These are phyloP conservation scores for Epichloe gansuensis DNA, from an alignment of 2,329 filamentous ascomycete species.

Conservation along the genomic window DNA sequence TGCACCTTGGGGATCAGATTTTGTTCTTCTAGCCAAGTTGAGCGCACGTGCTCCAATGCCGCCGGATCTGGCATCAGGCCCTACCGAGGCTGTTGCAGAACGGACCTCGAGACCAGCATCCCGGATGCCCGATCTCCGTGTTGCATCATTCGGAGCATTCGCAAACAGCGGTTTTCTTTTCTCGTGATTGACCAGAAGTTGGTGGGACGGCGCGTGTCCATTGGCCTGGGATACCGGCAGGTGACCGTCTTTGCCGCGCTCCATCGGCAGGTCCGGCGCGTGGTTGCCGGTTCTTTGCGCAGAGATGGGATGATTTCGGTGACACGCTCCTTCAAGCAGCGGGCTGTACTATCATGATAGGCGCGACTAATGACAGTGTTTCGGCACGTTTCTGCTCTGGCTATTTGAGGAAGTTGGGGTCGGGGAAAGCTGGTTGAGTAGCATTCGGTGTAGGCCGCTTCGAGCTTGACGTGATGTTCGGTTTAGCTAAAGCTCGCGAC, in stretches of 20 bases:
- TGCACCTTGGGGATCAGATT: slow-evolving; percentile 13
- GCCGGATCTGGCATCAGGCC: slow-evolving; percentile 4
- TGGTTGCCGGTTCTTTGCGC: background rate
- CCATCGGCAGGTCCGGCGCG: slow-evolving; percentile 4
- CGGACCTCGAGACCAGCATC: slow-evolving; percentile 1
- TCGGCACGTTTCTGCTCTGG: background rate
- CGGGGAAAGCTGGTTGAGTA: background rate
- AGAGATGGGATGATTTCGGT: background rate
- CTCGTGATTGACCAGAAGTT: slow-evolving; percentile 26
- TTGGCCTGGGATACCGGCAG: background rate
- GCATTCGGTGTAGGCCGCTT: background rate
- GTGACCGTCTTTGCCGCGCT: slow-evolving; percentile 1
- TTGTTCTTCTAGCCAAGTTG: slow-evolving; percentile 11
- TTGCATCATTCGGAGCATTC: slow-evolving; percentile 12
- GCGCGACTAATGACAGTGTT: background rate
- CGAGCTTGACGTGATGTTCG: background rate
- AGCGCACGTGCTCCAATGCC: background rate
- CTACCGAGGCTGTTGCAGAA: background rate
- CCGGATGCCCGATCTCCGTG: slow-evolving; percentile 11
- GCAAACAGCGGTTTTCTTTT: slow-evolving; percentile 30
- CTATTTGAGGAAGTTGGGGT: background rate
- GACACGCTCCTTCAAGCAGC: slow-evolving; percentile 5
- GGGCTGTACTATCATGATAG: slow-evolving; percentile 2
- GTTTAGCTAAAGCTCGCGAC: background rate
- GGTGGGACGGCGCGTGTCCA: slow-evolving; percentile 7